Evolutionary conservation across 2,329 filamentous ascomycete genomes (phyloP).

Genomic region (Aspergillus sp.): DNA sequence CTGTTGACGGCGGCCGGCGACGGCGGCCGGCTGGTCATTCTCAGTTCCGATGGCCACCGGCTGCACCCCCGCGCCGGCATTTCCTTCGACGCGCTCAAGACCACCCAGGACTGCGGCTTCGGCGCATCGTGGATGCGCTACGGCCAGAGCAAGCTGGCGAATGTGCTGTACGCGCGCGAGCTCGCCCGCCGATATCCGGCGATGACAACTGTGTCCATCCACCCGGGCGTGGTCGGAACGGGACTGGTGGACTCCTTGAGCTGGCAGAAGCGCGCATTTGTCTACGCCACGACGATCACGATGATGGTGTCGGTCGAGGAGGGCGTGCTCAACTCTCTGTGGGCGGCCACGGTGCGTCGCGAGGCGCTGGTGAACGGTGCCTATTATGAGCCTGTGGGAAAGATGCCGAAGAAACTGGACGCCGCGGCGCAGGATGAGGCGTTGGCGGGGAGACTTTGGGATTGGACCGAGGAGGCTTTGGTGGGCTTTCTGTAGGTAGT

Average conservation of each 20-base stretch:
- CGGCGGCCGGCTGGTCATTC: neutral
- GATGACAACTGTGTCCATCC: slow-evolving; percentile 36
- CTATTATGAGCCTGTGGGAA: slow-evolving; percentile 11
- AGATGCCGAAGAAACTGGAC: slow-evolving; percentile 2
- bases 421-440: slow-evolving; percentile 3
- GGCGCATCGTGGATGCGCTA: slow-evolving; percentile 35
- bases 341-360: slow-evolving; percentile 37
- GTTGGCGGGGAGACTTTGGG: slow-evolving; percentile 3
- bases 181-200: slow-evolving; percentile 38
- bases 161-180: slow-evolving; percentile 44
- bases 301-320: slow-evolving; percentile 26
- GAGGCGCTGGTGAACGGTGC: slow-evolving; percentile 6
- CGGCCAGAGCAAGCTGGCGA: slow-evolving; percentile 49
- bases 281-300: neutral
- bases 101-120: neutral
- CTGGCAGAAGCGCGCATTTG: neutral
- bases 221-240: slow-evolving; percentile 44
- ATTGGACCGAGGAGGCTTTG: neutral
- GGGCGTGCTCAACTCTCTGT: slow-evolving; percentile 42
- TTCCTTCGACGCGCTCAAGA: neutral
- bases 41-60: neutral
- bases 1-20: slow-evolving; percentile 4
- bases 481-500: neutral
- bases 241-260: slow-evolving; percentile 18
- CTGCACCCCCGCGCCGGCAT: neutral